Evolutionary conservation across 2,329 filamentous ascomycete species (phyloP), one percentile per base, ranked within the genome.

Genomic region (Penicillium digitatum): DNA sequence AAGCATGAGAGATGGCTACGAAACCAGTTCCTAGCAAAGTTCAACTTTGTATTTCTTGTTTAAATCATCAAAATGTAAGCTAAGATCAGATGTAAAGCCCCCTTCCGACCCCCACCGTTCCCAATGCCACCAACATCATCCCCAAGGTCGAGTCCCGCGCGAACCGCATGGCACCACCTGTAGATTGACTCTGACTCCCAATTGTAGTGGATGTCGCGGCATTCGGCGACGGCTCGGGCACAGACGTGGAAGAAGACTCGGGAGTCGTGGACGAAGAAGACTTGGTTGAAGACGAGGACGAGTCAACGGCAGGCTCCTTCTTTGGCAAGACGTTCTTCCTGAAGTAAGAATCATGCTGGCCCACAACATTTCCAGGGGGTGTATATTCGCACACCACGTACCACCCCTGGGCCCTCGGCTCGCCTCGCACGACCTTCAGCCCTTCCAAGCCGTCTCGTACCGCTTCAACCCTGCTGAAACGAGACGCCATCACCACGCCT

Each of bases 331-430:
- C 70, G 59, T 72, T 72, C 40, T 68, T 47, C 43, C 56, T 64
- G 53, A 73, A 74, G 40, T 64, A 70, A 31, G 50, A 40, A 50
- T 68, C 54, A 46, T 66, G 37, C 12, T 51, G 52, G 3, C 73
- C 73, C 14, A 73, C 62, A 3, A 89, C 75, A 64, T 90, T 89
- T 0, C 87, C 87, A 1, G 78, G 69, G 1, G 87, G 86, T 75
- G 78, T 86, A 71, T 89, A 89, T 72, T 89, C 85, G 62, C 87
- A 90, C 24, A 84, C 84, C 0, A 89, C 74, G 69, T 82, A 87
- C 82, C 84, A 88, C 0, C 84, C 84, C 34, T 71, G 72, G 8
- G 73, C 70, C 26, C 61, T 49, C 5, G 45, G 14, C 12, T 29
- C 32, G 7, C 29, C 38, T 22, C 48, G 27, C 20, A 29, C 29